Base-by-base conservation (phyloP, 2,329 filamentous ascomycete species). In the Fusarium nisikadoi region DNA sequence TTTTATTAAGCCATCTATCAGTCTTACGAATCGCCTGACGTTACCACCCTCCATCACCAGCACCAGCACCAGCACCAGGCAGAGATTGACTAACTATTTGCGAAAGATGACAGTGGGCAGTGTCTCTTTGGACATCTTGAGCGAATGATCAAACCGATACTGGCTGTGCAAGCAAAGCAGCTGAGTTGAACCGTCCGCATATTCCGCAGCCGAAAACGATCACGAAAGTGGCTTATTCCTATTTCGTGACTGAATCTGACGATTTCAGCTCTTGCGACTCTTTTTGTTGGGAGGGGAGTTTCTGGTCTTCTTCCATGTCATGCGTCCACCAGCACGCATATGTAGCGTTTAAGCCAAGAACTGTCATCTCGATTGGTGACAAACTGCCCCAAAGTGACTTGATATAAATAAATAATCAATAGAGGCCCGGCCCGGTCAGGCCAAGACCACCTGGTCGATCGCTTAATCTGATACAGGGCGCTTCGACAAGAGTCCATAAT, bases 401-500 rank as follows among this genome's bases (percentile, higher is more conserved):
- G 36, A 41, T 54, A 38, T 58, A 54, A 42, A 53, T 42, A 35
- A 29, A 19, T 33, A 42, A 23, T 36, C 11, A 23, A 8, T n/a
- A 41, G 27, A 57, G 61, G 47, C 52, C 47, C 42, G 47, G 65
- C 65, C 54, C 29, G 63, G 56, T 38, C 56, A 45, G 63, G 43
- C 55, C 56, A 68, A 46, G 33, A 17, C n/a, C 31, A 20, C 39
- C 29, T 49, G 61, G 65, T 70, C 60, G 20, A 49, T 72, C 62
- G 59, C 49, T 74, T 62, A 66, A 64, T 59, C 53, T 66, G 70
- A 63, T 67, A 67, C 70, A 73, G 29, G 56, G 61, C 61, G 65
- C 61, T 72, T 72, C 60, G 42, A 31, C 42, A 50, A 55, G 31
- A 54, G 27, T 45, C 52, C 63, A 68, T 39, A 27, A 55, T 46